Percentiles rank a stretch among this genome's conserved stretches.
phyloP scores from a whole-genome alignment of 2,329 filamentous ascomycete genomes.

The Aspergillus niger region DNA sequence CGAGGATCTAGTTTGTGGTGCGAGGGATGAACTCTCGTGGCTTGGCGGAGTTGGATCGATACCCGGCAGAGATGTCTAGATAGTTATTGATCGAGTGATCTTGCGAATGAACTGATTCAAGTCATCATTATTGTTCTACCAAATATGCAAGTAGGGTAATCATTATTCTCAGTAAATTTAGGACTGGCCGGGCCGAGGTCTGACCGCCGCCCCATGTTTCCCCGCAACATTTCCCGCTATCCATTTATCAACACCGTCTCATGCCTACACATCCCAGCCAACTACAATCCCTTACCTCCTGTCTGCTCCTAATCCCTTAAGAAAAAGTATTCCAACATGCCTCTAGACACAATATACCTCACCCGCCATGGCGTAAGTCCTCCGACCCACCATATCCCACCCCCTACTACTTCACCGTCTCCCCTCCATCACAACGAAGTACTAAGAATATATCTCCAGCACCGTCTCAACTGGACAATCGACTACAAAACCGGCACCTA shows the following conservation, averaged over 20 bases:
- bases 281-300: neutral
- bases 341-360: slow-evolving; percentile 72
- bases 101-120: slow-evolving; percentile 14
- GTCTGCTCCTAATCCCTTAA: neutral
- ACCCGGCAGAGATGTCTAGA: slow-evolving; percentile 28
- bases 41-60: slow-evolving; percentile 27
- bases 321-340: slow-evolving; percentile 47
- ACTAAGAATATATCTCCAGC: slow-evolving; percentile 72
- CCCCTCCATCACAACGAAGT: neutral
- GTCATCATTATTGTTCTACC: neutral
- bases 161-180: neutral
- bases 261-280: neutral
- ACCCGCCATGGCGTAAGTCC: slow-evolving; percentile 71
- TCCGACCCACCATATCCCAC: neutral
- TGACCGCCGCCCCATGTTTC: slow-evolving; percentile 7
- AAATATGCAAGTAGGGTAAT: neutral
- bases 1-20: neutral
- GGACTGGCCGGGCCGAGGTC: slow-evolving; percentile 11
- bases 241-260: neutral
- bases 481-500: slow-evolving; percentile 80
- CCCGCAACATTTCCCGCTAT: slow-evolving; percentile 21
- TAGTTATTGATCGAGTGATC: slow-evolving; percentile 26
- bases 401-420: neutral
- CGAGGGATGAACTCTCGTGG: slow-evolving; percentile 14
- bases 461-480: slow-evolving; percentile 87